Percentiles rank a stretch among this genome's conserved stretches.
phyloP scores from a whole-genome alignment of 2,329 filamentous ascomycete genomes.

The Tricladium varicosporioides region DNA sequence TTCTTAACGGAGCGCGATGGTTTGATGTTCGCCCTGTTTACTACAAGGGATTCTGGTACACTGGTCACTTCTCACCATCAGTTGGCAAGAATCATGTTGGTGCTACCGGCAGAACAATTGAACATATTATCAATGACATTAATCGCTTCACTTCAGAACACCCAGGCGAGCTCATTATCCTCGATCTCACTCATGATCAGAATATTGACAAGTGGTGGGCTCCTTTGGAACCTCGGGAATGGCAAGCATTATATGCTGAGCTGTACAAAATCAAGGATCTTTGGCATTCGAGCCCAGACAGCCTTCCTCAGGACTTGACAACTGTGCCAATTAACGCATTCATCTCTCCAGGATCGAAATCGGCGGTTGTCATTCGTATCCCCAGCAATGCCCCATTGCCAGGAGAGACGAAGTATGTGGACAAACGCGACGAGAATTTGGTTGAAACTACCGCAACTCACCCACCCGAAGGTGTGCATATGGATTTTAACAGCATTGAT shows the following conservation, averaged over 20 bases:
- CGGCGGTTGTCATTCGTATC: constrained; percentile 20
- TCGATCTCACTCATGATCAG: constrained; percentile 26
- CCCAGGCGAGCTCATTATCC: constrained; percentile 26
- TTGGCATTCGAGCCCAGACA: constrained; percentile 9
- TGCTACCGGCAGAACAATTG: constrained; percentile 15
- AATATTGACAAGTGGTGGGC: constrained; percentile 8
- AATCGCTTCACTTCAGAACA: constrained; percentile 23
- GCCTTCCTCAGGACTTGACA: constrained; percentile 16
- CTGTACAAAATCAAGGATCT: constrained; percentile 19
- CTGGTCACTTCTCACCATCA: constrained; percentile 12
- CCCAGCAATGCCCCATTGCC: constrained; percentile 12
- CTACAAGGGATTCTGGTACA: constrained; percentile 14
- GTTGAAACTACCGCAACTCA: background rate
- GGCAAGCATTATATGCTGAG: constrained; percentile 17
- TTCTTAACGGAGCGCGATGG: constrained; percentile 18
- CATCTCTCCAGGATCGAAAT: constrained; percentile 22
- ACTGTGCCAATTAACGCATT: constrained; percentile 20
- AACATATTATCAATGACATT: constrained; percentile 20
- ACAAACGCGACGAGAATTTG: background rate
- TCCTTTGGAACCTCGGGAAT: constrained; percentile 1
- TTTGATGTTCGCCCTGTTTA: constrained; percentile 24
- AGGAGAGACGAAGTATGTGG: background rate
- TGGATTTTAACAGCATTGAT: background rate
- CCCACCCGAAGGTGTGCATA: background rate
- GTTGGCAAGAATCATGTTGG: constrained; percentile 1